A percentile compares a stretch with the other conserved stretches of the same genome.
Conservation (phyloP, 768 basidiomycete genomes). For the Cyclocybe cylindracea region DNA sequence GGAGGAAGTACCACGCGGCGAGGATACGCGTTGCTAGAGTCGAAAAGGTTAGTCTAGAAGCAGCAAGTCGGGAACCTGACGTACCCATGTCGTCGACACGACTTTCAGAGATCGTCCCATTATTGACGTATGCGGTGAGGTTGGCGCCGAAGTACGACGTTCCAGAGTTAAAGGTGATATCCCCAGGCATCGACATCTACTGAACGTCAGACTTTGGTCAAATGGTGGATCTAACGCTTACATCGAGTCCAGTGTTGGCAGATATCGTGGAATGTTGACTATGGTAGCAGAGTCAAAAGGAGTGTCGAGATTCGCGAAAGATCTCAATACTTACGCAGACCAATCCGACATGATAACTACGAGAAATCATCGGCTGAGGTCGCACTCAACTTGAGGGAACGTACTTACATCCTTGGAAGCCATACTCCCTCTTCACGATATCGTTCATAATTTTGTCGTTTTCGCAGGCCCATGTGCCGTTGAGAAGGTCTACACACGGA, state of each 20-base stretch:
- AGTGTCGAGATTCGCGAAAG: neutral
- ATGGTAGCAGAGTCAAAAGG: no score
- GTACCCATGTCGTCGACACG: constrained; percentile 78
- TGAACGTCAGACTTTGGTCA: neutral
- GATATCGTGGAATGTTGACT: constrained; percentile 52
- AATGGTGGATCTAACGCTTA: constrained; percentile 28
- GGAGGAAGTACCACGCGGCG: constrained; percentile 66
- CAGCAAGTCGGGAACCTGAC: constrained; percentile 14
- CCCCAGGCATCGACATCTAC: constrained; percentile 75
- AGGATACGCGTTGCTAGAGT: constrained; percentile 68
- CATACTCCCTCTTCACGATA: constrained; percentile 71
- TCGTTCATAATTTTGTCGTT: constrained; percentile 71
- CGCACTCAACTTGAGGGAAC: neutral
- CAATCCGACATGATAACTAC: constrained; percentile 75
- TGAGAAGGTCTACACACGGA: constrained; percentile 52
- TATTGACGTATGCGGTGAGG: constrained; percentile 68
- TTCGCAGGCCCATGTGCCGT: constrained; percentile 75
- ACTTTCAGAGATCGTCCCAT: constrained; percentile 66
- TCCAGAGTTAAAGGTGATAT: constrained; percentile 48
- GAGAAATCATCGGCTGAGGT: neutral
- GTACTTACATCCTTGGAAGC: constrained; percentile 70
- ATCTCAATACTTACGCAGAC: constrained; percentile 46
- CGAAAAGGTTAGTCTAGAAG: neutral
- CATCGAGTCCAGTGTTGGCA: constrained; percentile 64
- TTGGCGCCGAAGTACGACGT: constrained; percentile 65